Percentiles rank a stretch among this genome's conserved stretches.
phyloP scores from a whole-genome alignment of 75 land plant genomes.

The Larix kaempferi region DNA sequence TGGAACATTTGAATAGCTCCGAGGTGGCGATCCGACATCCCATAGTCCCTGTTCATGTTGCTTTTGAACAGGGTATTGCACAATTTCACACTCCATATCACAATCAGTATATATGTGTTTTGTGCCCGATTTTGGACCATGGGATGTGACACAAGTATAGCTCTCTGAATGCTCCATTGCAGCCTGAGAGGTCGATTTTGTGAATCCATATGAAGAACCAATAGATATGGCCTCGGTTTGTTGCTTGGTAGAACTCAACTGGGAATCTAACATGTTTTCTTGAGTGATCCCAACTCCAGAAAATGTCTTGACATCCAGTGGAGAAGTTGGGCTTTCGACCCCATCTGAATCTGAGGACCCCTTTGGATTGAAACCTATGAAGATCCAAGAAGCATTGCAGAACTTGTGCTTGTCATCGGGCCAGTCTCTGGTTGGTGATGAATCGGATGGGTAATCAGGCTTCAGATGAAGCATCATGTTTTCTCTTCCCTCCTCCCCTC shows the following conservation, averaged over 20 bases:
- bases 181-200: not conserved
- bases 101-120: not conserved
- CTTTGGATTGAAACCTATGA: not conserved
- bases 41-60: not conserved
- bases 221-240: too few relatives aligned
- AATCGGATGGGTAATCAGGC: conserved; percentile 8
- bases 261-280: not conserved
- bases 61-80: not conserved
- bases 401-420: not conserved
- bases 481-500: too few relatives aligned
- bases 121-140: conserved; percentile 3
- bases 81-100: not conserved
- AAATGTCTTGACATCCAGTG: conserved; percentile 10
- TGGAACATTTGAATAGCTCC: not conserved
- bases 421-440: not conserved
- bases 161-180: conserved; percentile 23
- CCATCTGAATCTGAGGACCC: not conserved
- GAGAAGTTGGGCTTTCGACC: not conserved
- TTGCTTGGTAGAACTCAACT: not conserved
- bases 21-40: conserved; percentile 5
- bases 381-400: not conserved
- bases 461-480: not conserved
- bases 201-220: not conserved
- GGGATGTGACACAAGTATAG: conserved; percentile 36
- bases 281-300: not conserved